Evolutionary conservation across 2,329 filamentous ascomycete species (phyloP), one percentile per base, ranked within the genome.

Genomic region (Microcera coccophila): DNA sequence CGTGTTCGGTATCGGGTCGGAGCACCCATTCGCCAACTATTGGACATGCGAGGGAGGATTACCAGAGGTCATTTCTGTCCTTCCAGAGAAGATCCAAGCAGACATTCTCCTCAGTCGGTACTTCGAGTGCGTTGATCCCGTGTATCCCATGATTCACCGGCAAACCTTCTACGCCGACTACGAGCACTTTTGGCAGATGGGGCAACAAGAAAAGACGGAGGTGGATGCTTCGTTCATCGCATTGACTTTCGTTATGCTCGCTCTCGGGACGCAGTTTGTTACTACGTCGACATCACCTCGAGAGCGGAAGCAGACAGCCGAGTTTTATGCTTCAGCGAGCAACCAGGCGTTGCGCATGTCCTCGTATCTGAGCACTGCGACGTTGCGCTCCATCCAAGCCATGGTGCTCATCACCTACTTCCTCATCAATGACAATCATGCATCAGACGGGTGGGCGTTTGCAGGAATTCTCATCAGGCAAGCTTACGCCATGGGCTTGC

Each of bases 361-460:
- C 43, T 88, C 84, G 0, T 91, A 90, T 55, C 73, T 90, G 3
- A 90, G 85, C 62, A 81, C 80, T 34, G 84, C 85, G 2, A 87
- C 84, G 0, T 73, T 89, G 38, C 73, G 81, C 18, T 86, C 85
- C 1, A 80, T 90, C 22, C 85, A 89, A 62, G 81, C 87, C 34
- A 90, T 90, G 85, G 82, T 90, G 1, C 66, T 91, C 43, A 81
- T 90, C 45, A 82, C 82, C 0, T 90, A 90, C 59, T 91, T 91
- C 54, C 71, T 91, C 26, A 90, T 90, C 69, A 91, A 91, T 56
- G 86, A 91, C 62, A 90, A 90, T 55, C 86, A 90, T 55, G 85
- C 85, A 4, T 87, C 84, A 0, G 87, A 91, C 60, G 87, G 86
- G 2, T 91, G 86, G 82, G 83, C 85, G 0, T 91, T 90, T 70